Percentiles rank a stretch among this genome's conserved stretches.
Conservation (phyloP, 352 stramenopile genomes). For the Phytophthora fragariae region DNA sequence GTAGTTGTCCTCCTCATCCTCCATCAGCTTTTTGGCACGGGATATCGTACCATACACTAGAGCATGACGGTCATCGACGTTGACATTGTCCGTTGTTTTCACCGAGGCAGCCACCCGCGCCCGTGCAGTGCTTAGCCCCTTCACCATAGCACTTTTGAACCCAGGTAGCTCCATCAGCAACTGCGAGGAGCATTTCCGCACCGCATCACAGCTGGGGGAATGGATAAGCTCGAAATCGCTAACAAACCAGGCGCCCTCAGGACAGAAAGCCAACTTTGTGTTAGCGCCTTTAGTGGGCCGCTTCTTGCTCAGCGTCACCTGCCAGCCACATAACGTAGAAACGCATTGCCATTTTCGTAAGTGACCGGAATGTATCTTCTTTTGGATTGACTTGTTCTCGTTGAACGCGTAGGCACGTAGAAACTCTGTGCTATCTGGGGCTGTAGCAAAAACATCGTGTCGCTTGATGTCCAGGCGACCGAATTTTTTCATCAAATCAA, state of each 20-base stretch:
- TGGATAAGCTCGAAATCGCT: background rate
- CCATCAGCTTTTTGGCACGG: background rate
- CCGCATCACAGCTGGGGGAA: constrained; percentile 2
- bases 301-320: no score
- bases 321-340: background rate
- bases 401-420: constrained; percentile 9
- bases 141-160: constrained; percentile 8
- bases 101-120: background rate
- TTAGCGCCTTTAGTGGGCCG: no score
- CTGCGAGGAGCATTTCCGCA: background rate
- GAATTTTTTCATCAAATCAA: background rate
- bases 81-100: background rate
- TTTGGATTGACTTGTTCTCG: constrained; percentile 19
- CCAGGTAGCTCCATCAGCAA: background rate
- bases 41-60: background rate
- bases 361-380: background rate
- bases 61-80: background rate
- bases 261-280: no score
- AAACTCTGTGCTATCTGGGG: background rate
- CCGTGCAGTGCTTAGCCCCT: background rate
- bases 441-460: constrained; percentile 11
- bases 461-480: background rate
- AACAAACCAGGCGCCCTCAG: no score
- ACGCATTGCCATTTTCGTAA: background rate
- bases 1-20: background rate